A percentile compares a stretch with the other conserved stretches of the same genome.
These are phyloP conservation scores for Pholiota adiposa DNA, from an alignment of 1,284 basidiomycete genomes.

Conservation along the genomic window DNA sequence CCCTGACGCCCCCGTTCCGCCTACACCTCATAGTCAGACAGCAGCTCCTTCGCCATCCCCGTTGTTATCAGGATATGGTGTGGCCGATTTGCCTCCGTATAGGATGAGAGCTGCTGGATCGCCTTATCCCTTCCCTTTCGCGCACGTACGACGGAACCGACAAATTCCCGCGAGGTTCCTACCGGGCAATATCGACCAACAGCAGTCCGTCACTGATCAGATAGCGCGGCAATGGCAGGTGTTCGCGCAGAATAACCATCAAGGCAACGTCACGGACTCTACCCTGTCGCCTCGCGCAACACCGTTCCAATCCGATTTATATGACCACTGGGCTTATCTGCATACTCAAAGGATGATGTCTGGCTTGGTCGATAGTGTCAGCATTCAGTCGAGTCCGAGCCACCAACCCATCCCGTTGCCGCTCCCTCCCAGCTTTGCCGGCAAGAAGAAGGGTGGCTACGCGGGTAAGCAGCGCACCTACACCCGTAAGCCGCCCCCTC, in stretches of 20 bases:
- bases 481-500: slow-evolving; percentile 60
- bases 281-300: slow-evolving; percentile 74
- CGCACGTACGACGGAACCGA: slow-evolving; percentile 64
- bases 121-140: slow-evolving; percentile 76
- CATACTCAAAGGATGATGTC: slow-evolving; percentile 55
- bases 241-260: slow-evolving; percentile 69
- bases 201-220: slow-evolving; percentile 66
- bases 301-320: slow-evolving; percentile 61
- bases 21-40: slow-evolving; percentile 74
- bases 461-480: slow-evolving; percentile 30
- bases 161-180: slow-evolving; percentile 45
- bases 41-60: slow-evolving; percentile 72
- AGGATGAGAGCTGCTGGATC: slow-evolving; percentile 57
- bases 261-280: slow-evolving; percentile 65
- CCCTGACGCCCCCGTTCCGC: slow-evolving; percentile 74
- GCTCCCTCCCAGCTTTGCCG: slow-evolving; percentile 42
- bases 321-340: slow-evolving; percentile 70
- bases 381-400: slow-evolving; percentile 74
- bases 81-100: slow-evolving; percentile 38
- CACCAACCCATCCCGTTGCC: slow-evolving; percentile 69
- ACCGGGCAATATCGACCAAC: slow-evolving; percentile 42
- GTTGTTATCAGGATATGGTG: slow-evolving; percentile 45
- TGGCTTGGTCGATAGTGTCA: slow-evolving; percentile 48
- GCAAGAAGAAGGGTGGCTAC: slow-evolving; percentile 33
- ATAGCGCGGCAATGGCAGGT: slow-evolving; percentile 74